phyloP scores from a whole-genome alignment of 2,329 filamentous ascomycete species.

The Periconia digitata region DNA sequence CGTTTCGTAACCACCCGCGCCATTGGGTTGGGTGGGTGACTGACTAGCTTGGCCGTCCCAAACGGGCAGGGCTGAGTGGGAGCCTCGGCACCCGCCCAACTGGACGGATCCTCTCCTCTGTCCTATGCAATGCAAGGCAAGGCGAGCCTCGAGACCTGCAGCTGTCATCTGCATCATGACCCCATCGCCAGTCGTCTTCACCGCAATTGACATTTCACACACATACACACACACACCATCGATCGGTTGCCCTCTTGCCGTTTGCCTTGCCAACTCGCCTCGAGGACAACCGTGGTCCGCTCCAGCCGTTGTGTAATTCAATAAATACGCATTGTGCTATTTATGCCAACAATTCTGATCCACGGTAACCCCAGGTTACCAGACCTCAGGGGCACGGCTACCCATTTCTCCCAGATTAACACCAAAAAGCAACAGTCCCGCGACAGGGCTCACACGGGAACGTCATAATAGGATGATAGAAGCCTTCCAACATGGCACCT shows the following conservation, averaged over 20 bases:
- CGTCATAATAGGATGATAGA: slow-evolving; percentile 30
- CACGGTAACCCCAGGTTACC: slow-evolving; percentile 27
- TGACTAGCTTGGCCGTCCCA: no score
- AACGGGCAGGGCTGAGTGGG: slow-evolving; percentile 20
- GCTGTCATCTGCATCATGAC: slow-evolving; percentile 40
- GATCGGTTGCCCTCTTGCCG: slow-evolving; percentile 14
- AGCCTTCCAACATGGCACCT: slow-evolving; percentile 15
- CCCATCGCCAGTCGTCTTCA: slow-evolving; percentile 31
- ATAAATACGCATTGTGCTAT: slow-evolving; percentile 4
- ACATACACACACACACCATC: slow-evolving; percentile 7
- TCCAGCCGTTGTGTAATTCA: no score
- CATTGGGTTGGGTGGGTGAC: slow-evolving; percentile 7
- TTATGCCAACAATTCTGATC: slow-evolving; percentile 2
- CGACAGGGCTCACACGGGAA: slow-evolving; percentile 19
- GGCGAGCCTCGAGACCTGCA: no score
- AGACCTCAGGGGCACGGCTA: slow-evolving; percentile 13
- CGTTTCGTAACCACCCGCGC: slow-evolving; percentile 30
- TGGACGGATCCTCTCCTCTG: no score
- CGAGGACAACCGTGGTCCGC: background rate
- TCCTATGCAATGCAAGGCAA: no score
- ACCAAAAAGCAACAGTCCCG: slow-evolving; percentile 10
- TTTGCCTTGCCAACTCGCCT: background rate
- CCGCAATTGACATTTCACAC: slow-evolving; percentile 18
- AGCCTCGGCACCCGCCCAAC: slow-evolving; percentile 27
- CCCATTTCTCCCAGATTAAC: slow-evolving; percentile 12